Evolutionary conservation across 768 basidiomycete genomes (phyloP).

Genomic region (Hirschioporus abietinus): DNA sequence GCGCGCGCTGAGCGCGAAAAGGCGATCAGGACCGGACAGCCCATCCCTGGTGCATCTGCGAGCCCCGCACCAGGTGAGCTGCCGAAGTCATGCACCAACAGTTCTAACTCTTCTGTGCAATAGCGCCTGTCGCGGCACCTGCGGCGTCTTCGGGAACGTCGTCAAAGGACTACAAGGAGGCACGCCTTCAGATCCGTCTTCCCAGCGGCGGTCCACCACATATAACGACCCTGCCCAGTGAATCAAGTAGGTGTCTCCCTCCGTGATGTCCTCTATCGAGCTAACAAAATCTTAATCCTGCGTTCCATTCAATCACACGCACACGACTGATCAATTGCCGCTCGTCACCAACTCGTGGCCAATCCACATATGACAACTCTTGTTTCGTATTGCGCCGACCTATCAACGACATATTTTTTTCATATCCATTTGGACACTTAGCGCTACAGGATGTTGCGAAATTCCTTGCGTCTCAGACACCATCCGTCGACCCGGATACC

Average conservation of each 20-base stretch:
- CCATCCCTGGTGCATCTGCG: slow-evolving; percentile 29
- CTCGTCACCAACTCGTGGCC: too few species aligned
- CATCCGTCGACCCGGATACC: slow-evolving; percentile 68
- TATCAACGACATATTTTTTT: neutral
- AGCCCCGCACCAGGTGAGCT: neutral
- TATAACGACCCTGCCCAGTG: slow-evolving; percentile 75
- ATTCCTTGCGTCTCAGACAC: slow-evolving; percentile 71
- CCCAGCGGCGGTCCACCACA: slow-evolving; percentile 76
- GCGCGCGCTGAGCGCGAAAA: slow-evolving; percentile 89
- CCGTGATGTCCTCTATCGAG: neutral
- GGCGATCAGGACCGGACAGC: slow-evolving; percentile 76
- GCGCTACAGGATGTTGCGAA: slow-evolving; percentile 85
- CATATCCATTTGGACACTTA: slow-evolving; percentile 22
- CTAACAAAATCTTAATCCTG: too few species aligned
- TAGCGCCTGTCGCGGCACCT: slow-evolving; percentile 28
- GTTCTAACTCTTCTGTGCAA: neutral
- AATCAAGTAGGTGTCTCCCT: slow-evolving; percentile 51
- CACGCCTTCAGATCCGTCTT: slow-evolving; percentile 85
- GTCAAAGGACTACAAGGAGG: slow-evolving; percentile 74
- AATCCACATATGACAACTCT: too few species aligned
- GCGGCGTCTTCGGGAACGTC: slow-evolving; percentile 35
- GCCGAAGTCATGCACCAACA: neutral
- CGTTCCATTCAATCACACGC: too few species aligned
- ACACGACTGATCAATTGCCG: too few species aligned
- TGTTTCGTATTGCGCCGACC: too few species aligned